Base-by-base conservation (phyloP, 257 asterid genomes). In the Nicotiana tomentosiformis region DNA sequence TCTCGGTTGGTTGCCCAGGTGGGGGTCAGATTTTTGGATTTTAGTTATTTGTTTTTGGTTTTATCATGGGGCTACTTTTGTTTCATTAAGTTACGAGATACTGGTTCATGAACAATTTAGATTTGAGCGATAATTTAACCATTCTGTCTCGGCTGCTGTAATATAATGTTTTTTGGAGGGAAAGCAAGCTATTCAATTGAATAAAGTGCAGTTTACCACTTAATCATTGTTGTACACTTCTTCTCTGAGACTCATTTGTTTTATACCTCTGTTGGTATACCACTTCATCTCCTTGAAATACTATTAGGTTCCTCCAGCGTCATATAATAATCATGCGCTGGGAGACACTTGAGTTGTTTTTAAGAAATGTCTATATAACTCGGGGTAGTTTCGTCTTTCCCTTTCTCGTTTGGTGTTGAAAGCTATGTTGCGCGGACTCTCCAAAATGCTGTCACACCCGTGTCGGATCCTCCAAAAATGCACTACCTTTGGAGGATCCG, bases 1-100 rank as follows among this genome's bases (percentile, higher is more conserved):
- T 95, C 98, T 77, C 93, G 98, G 69, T 90, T 96, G 92, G 92
- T 93, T 84, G 97, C 97, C 66, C 98, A 90, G 98, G 98, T 95
- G 82, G 89, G 90, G 69, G 74, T 78, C 77, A 80, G 51, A 77
- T 82, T 84, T 82, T 60, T 85, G 79, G 78, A 66, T 80, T 68
- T 66, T 80, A 69, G 43, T 39, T 49, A 57, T 77, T 79, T 81
- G 77, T 76, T 56, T 83, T 43, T 80, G 67, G 68, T 81, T 66
- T 81, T 76, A 76, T 76, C 39, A 14, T 76, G 77, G 82, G 79
- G 61, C 58, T 65, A 32, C 85, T 86, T 77, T 61, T 76, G 37
- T 81, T 81, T 85, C 12, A 56, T 61, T 30, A 65, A 78, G 32
- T 78, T 86, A 46, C 85, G 85, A 55, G 82, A 66, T 85, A 64